Evolutionary conservation across 2,329 filamentous ascomycete species (phyloP).

Genomic region (Hypoxylon rubiginosum): DNA sequence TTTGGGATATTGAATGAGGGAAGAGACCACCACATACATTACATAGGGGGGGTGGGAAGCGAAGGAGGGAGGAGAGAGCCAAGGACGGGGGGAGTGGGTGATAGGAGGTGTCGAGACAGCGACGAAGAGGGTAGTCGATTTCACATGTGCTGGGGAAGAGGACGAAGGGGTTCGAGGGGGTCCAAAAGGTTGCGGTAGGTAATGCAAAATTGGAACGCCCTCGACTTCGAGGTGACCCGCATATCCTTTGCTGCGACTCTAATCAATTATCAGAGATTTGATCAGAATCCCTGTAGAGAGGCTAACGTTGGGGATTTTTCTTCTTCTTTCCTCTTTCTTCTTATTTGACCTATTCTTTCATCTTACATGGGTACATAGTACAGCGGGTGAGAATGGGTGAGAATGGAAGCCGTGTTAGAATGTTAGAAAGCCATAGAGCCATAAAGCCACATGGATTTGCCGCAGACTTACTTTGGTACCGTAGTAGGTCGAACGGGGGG

Average conservation of each 20-base stretch:
- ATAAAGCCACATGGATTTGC: conserved; percentile 42
- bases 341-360: too few species aligned
- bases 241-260: conserved; percentile 37
- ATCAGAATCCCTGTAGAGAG: conserved; percentile 26
- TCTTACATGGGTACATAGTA: neutral
- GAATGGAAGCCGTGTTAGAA: conserved; percentile 3
- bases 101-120: conserved; percentile 8
- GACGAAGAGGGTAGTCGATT: conserved; percentile 18
- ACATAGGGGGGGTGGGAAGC: conserved; percentile 4
- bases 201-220: conserved; percentile 2
- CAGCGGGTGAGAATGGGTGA: conserved; percentile 5
- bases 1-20: conserved; percentile 23
- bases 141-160: conserved; percentile 33
- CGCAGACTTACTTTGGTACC: conserved; percentile 20
- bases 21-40: conserved; percentile 12
- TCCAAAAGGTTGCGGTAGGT: neutral
- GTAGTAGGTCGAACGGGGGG: neutral
- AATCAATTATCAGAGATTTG: conserved; percentile 42
- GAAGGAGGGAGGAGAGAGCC: conserved; percentile 8
- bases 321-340: neutral
- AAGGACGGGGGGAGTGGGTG: conserved; percentile 7
- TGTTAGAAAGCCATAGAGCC: conserved; percentile 25
- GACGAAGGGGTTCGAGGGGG: neutral
- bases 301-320: neutral
- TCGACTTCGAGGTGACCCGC: conserved; percentile 21